Percentiles rank a stretch among this genome's conserved stretches.
Evolutionary conservation across 2,329 filamentous ascomycete genomes (phyloP).

Genomic region (Emydomyces testavorans): DNA sequence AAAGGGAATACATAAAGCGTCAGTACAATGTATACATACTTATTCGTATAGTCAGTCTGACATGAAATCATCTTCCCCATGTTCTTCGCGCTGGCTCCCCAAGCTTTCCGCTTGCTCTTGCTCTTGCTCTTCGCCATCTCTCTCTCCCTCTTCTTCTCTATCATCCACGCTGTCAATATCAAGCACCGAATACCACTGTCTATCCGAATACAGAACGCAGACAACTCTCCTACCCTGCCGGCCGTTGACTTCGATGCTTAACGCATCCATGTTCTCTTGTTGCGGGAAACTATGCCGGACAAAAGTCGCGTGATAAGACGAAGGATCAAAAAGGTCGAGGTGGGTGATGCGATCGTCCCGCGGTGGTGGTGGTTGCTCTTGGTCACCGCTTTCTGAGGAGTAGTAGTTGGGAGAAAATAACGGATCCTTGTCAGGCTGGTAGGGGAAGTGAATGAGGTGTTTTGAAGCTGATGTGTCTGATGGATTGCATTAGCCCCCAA

Average conservation of each 20-base stretch:
- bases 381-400: not conserved
- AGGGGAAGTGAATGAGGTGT: conserved; percentile 28
- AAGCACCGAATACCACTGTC: conserved; percentile 44
- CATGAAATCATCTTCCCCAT: not conserved
- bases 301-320: conserved; percentile 17
- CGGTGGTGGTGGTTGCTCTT: conserved; percentile 5
- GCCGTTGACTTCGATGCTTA: conserved; percentile 45
- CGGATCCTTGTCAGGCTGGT: conserved; percentile 14
- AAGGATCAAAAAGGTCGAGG: conserved; percentile 16
- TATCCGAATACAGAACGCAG: conserved; percentile 45
- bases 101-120: not conserved
- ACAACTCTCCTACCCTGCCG: conserved; percentile 42
- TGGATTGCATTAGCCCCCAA: no score
- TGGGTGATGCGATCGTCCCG: conserved; percentile 9
- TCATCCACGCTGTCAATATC: conserved; percentile 41
- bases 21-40: no score
- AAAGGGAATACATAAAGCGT: no score
- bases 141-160: conserved; percentile 15
- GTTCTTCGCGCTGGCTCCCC: not conserved
- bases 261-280: conserved; percentile 37
- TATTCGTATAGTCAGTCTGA: not conserved
- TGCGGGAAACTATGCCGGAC: conserved; percentile 39
- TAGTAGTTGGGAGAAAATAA: not conserved
- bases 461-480: conserved; percentile 19
- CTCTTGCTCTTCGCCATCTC: not conserved